Evolutionary conservation across 1,284 basidiomycete genomes (phyloP).

Genomic region (Heterobasidion parviporum): DNA sequence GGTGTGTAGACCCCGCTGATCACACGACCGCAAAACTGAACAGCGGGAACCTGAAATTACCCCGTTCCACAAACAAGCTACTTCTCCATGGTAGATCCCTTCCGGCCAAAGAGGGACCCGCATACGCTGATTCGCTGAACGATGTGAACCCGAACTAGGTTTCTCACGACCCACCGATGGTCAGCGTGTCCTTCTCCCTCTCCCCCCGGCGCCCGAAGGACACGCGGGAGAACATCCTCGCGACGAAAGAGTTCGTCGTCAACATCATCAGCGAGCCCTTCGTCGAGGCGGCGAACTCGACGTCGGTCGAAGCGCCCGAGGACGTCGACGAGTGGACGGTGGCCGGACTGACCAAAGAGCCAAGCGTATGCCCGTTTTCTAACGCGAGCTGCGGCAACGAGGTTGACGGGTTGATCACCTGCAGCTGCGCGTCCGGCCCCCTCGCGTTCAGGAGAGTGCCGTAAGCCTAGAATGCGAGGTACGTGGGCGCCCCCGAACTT

Average conservation of each 20-base stretch:
- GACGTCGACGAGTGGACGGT: slow-evolving; percentile 62
- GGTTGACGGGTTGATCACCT: neutral
- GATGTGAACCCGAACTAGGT: slow-evolving; percentile 23
- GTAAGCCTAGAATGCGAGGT: slow-evolving; percentile 70
- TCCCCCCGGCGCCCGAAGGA: slow-evolving; percentile 37
- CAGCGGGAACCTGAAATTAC: too few species aligned
- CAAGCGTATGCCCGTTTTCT: slow-evolving; percentile 37
- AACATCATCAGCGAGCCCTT: slow-evolving; percentile 68
- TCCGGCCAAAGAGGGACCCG: slow-evolving; percentile 21
- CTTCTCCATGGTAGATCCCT: slow-evolving; percentile 39
- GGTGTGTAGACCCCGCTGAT: slow-evolving; percentile 22
- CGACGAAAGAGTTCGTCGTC: slow-evolving; percentile 60
- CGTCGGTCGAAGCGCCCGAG: slow-evolving; percentile 54
- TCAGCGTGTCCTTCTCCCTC: slow-evolving; percentile 52
- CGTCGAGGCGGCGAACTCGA: slow-evolving; percentile 60
- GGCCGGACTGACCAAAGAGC: slow-evolving; percentile 52
- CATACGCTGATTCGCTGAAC: slow-evolving; percentile 12
- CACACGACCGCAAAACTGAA: neutral
- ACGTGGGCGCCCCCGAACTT: slow-evolving; percentile 9
- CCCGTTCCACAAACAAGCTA: slow-evolving; percentile 25
- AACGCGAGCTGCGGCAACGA: neutral
- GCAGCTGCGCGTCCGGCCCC: slow-evolving; percentile 39
- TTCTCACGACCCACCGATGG: slow-evolving; percentile 53
- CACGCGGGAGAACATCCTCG: slow-evolving; percentile 55
- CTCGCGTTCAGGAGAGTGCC: slow-evolving; percentile 64